Base-by-base conservation (phyloP, 257 asterid species). In the Echium plantagineum region DNA sequence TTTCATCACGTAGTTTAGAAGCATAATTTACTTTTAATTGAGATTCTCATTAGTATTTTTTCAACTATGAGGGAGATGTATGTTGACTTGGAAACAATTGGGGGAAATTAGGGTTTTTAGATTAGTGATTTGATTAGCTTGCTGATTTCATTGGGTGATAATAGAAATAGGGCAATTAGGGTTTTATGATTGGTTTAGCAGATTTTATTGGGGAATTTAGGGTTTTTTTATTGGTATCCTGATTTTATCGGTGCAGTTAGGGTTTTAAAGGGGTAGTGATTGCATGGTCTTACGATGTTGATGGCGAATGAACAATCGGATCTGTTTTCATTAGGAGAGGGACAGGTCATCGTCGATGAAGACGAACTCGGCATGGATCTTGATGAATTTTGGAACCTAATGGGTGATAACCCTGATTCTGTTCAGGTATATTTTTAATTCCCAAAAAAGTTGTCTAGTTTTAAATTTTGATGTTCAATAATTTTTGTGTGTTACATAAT, bases 281-380 rank as follows among this genome's bases (percentile, higher is more conserved):
- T 20, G 24, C 3, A 7, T 57, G n/a, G 3, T 21, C 24, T 62
- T 66, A 83, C 59, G 78, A 80, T 83, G 94, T 75, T 85, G 86
- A 77, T 68, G 85, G 75, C 79, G 42, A 77, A 81, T 52, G 66
- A 71, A 21, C 8, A 66, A 20, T 60, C 75, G 62, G 68, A 69
- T 10, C 18, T 17, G 16, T 66, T 35, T 63, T 9, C 59, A 9
- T 67, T 51, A 3, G 75, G 71, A 4, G 84, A 79, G 58, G 69
- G 70, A 62, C 69, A 69, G 6, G 9, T 52, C n/a, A 32, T 28
- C 69, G 74, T 42, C 9, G 74, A 21, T 68, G 57, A 61, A 66
- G 77, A 69, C 22, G 82, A 70, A 55, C 77, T 81, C 7, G 63
- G 59, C 16, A 52, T 81, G 31, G 88, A 85, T 73, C 31, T 83